These are phyloP conservation scores for Stellera chamaejasme DNA, from an alignment of 345 rosid species.

Conservation along the genomic window DNA sequence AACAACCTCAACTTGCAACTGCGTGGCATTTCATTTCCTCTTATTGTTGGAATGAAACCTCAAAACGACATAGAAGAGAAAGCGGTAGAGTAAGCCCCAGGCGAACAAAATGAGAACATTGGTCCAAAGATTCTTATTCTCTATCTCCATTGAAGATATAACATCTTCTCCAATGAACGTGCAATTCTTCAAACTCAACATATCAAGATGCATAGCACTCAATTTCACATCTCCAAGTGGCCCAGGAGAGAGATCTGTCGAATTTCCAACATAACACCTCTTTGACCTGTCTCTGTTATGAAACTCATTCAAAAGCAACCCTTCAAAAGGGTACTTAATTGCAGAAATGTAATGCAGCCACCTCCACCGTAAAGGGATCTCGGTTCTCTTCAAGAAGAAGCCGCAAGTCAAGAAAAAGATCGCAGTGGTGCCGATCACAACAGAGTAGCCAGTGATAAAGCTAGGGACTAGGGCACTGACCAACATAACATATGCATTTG, in stretches of 20 bases:
- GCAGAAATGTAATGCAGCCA: slow-evolving; percentile 70
- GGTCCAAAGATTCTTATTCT: slow-evolving; percentile 33
- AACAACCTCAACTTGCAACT: no score
- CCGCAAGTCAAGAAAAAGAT: slow-evolving; percentile 62
- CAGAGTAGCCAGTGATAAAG: slow-evolving; percentile 51
- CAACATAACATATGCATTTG: slow-evolving; percentile 60
- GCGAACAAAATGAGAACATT: slow-evolving; percentile 46
- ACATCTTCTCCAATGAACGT: slow-evolving; percentile 44
- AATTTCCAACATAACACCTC: slow-evolving; percentile 24
- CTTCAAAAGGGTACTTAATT: slow-evolving; percentile 62
- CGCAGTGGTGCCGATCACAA: slow-evolving; percentile 57
- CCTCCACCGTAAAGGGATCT: slow-evolving; percentile 43
- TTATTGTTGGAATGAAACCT: slow-evolving; percentile 47
- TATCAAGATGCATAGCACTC: slow-evolving; percentile 21
- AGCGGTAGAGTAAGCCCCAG: slow-evolving; percentile 49
- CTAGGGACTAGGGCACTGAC: slow-evolving; percentile 64
- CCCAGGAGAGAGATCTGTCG: slow-evolving; percentile 39
- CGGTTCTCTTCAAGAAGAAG: slow-evolving; percentile 36
- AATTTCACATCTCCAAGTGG: slow-evolving; percentile 32
- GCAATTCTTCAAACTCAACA: slow-evolving; percentile 5
- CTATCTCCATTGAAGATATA: slow-evolving; percentile 33
- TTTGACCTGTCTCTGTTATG: slow-evolving; percentile 10
- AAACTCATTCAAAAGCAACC: slow-evolving; percentile 43
- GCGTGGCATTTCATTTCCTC: slow-evolving; percentile 26
- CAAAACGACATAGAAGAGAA: slow-evolving; percentile 45